phyloP scores from a whole-genome alignment of 225 moss, liverwort and hornwort genomes.

The Pseudisothecium myosuroides region DNA sequence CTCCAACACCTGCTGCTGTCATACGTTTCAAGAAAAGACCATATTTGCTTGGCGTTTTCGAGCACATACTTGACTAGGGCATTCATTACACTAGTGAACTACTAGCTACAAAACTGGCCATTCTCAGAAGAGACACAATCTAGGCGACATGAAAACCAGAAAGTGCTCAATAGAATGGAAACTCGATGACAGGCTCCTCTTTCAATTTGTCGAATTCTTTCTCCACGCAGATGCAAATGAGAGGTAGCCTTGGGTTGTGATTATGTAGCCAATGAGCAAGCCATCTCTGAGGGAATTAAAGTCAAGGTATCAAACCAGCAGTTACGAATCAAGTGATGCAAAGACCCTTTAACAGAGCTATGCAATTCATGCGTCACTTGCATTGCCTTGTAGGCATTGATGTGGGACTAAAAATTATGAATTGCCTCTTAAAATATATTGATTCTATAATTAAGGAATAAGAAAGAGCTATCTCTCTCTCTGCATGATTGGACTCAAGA shows the following conservation, averaged over 20 bases:
- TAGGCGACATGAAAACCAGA: neutral
- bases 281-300: slow-evolving; percentile 23
- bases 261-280: slow-evolving; percentile 58
- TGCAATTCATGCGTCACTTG: neutral
- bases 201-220: slow-evolving; percentile 24
- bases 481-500: neutral
- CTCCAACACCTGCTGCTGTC: neutral
- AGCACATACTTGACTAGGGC: neutral
- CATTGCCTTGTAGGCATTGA: neutral
- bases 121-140: neutral
- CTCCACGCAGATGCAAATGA: slow-evolving; percentile 37
- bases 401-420: neutral
- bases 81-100: neutral
- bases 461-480: neutral
- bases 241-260: slow-evolving; percentile 47
- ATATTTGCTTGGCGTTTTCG: neutral
- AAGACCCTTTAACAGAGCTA: neutral
- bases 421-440: neutral
- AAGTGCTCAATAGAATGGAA: slow-evolving; percentile 29
- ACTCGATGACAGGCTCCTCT: slow-evolving; percentile 38
- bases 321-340: neutral
- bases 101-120: neutral
- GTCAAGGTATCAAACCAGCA: neutral
- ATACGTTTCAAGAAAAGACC: neutral
- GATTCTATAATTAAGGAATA: neutral